Evolutionary conservation across 2,329 filamentous ascomycete genomes (phyloP).

Genomic region (Beauveria varroae): DNA sequence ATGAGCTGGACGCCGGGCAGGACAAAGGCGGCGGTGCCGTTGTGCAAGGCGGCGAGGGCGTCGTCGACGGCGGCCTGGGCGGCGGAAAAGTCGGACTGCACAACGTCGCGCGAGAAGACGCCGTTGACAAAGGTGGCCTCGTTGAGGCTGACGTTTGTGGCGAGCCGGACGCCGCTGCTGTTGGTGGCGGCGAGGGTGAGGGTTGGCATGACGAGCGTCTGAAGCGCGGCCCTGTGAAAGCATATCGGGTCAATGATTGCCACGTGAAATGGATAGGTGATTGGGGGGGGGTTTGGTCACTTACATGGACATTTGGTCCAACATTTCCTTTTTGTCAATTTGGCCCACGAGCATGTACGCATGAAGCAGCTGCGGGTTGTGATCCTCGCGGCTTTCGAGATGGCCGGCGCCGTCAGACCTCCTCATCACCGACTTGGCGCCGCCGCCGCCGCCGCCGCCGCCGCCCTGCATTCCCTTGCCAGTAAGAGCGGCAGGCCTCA

Average conservation of each 20-base stretch:
- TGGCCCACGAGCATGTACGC: conserved; percentile 62
- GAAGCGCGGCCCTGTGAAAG: conserved; percentile 43
- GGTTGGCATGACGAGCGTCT: conserved; percentile 59
- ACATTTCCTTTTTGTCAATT: conserved; percentile 52
- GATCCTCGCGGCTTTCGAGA: conserved; percentile 9
- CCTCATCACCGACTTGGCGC: background rate
- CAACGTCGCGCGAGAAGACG: conserved; percentile 54
- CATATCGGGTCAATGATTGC: background rate
- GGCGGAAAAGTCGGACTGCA: conserved; percentile 41
- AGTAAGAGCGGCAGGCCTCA: conserved; percentile 19
- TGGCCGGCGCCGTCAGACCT: background rate
- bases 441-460: no score
- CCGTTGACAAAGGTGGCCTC: conserved; percentile 66
- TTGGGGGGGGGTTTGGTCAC: conserved; percentile 18
- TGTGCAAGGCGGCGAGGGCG: conserved; percentile 35
- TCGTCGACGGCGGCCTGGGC: conserved; percentile 44
- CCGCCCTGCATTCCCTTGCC: conserved; percentile 18
- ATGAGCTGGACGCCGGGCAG: conserved; percentile 61
- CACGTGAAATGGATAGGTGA: no score
- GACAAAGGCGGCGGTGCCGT: conserved; percentile 55
- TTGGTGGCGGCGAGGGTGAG: conserved; percentile 57
- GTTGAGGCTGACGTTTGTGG: conserved; percentile 59
- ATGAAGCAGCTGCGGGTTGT: conserved; percentile 42
- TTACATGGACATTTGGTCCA: conserved; percentile 52
- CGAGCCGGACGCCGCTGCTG: conserved; percentile 41